phyloP scores from a whole-genome alignment of 257 asterid genomes.

The Sherardia arvensis region DNA sequence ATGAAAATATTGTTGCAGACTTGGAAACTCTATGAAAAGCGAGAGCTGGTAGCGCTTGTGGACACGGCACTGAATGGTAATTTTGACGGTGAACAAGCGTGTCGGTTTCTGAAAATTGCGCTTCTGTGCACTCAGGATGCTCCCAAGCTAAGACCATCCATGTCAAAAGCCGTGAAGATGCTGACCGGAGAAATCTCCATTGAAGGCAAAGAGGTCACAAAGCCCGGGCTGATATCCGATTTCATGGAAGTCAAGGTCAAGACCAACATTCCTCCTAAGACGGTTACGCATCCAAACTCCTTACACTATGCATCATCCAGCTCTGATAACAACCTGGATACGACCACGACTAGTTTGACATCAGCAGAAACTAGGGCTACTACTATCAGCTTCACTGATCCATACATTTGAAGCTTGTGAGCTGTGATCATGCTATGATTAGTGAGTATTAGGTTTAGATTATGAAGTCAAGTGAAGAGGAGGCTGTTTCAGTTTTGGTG shows the following conservation, averaged over 20 bases:
- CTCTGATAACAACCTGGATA: slow-evolving; percentile 29
- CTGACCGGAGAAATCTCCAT: slow-evolving; percentile 43
- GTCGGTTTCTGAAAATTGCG: slow-evolving; percentile 72
- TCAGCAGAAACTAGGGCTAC: slow-evolving; percentile 46
- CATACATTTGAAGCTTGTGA: slow-evolving; percentile 20
- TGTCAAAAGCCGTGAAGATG: slow-evolving; percentile 74
- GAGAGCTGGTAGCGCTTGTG: slow-evolving; percentile 52
- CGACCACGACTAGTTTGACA: slow-evolving; percentile 26
- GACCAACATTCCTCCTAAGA: slow-evolving; percentile 26
- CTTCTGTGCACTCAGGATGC: slow-evolving; percentile 88
- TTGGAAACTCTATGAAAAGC: slow-evolving; percentile 69
- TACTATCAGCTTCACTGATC: slow-evolving; percentile 34
- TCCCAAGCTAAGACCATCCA: slow-evolving; percentile 80
- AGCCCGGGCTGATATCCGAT: slow-evolving; percentile 86
- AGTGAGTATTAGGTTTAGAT: neutral
- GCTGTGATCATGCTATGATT: slow-evolving; percentile 5
- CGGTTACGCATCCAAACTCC: slow-evolving; percentile 10
- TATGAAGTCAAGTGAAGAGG: neutral
- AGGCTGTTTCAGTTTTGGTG: neutral
- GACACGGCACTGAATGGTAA: slow-evolving; percentile 61
- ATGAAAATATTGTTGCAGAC: slow-evolving; percentile 33
- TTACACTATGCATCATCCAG: slow-evolving; percentile 40
- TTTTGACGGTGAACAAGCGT: slow-evolving; percentile 77
- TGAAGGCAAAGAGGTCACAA: slow-evolving; percentile 43
- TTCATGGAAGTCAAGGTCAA: slow-evolving; percentile 81